Conservation (phyloP, 148 eudicot genomes). For the Gaultheria prostrata region DNA sequence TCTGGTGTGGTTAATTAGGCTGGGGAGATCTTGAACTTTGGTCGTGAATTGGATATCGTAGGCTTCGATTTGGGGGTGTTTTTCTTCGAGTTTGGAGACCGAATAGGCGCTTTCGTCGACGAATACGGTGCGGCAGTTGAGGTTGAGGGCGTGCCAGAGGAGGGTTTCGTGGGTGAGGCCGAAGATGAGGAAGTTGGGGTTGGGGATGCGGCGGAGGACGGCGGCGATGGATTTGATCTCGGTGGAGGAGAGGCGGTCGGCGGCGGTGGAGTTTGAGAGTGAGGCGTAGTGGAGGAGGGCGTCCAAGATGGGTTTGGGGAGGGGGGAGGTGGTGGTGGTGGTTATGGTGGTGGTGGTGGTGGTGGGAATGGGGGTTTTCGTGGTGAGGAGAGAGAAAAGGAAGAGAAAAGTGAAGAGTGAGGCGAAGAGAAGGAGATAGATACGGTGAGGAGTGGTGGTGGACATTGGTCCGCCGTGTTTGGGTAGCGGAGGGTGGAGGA, state of each 20-base stretch:
- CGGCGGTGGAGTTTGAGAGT: constrained; percentile 29
- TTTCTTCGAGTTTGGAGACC: constrained; percentile 40
- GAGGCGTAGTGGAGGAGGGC: constrained; percentile 78
- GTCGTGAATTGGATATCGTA: constrained; percentile 77
- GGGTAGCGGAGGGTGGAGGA: constrained; percentile 66
- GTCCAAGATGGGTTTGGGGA: constrained; percentile 37
- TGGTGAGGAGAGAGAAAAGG: constrained; percentile 39
- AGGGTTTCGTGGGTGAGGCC: constrained; percentile 88
- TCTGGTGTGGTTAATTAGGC: constrained; percentile 34
- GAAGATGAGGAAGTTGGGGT: constrained; percentile 63
- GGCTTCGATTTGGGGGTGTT: constrained; percentile 58
- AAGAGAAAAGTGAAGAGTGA: constrained; percentile 42
- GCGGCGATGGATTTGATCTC: constrained; percentile 53
- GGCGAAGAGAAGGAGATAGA: constrained; percentile 37
- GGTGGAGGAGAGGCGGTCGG: constrained; percentile 37
- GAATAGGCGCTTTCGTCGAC: constrained; percentile 63
- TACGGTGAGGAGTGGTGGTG: constrained; percentile 24
- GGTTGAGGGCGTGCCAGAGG: constrained; percentile 68
- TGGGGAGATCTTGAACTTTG: constrained; percentile 33
- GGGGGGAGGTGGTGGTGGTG: constrained; percentile 12
- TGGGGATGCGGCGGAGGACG: constrained; percentile 38
- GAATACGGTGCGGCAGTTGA: constrained; percentile 61
- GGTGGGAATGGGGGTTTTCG: constrained; percentile 21
- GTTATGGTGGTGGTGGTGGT: constrained; percentile 12
- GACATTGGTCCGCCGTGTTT: constrained; percentile 25